Evolutionary conservation across 495 filamentous ascomycete species (phyloP).

Genomic region (Rhizodiscina lignyota): DNA sequence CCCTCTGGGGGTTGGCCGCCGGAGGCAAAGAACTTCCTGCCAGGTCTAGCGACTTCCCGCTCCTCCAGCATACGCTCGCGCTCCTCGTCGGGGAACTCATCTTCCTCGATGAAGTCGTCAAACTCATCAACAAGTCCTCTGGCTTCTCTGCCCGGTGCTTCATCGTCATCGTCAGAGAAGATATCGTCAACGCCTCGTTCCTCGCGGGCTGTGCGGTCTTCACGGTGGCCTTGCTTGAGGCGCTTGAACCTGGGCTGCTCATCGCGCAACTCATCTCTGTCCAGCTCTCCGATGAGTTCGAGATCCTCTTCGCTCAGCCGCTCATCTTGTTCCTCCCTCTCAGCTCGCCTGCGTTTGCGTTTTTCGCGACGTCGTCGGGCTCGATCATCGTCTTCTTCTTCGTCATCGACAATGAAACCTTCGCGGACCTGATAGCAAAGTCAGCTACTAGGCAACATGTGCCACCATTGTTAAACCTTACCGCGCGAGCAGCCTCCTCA

Average conservation of each 20-base stretch:
- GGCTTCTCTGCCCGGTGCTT: conserved; percentile 28
- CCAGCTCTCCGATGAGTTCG: conserved; percentile 65
- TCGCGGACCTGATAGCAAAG: conserved; percentile 48
- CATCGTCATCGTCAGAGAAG: conserved; percentile 90
- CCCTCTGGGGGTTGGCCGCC: conserved; percentile 37
- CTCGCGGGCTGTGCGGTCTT: conserved; percentile 39
- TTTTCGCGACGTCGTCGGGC: conserved; percentile 42
- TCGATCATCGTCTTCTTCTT: conserved; percentile 55
- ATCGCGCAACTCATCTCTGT: not conserved
- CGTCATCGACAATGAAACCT: conserved; percentile 92
- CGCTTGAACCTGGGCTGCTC: conserved; percentile 78
- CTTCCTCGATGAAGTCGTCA: conserved; percentile 94
- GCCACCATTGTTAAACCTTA: conserved; percentile 18
- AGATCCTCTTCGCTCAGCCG: conserved; percentile 89
- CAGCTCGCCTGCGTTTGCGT: conserved; percentile 52
- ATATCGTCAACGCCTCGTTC: conserved; percentile 70
- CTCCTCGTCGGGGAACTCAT: conserved; percentile 80
- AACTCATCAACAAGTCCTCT: conserved; percentile 64
- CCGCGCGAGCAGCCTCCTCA: conserved; percentile 48
- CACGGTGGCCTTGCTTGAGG: conserved; percentile 79
- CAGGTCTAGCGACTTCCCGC: conserved; percentile 61
- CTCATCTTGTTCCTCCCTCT: conserved; percentile 73
- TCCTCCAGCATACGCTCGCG: conserved; percentile 65
- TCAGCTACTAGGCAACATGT: not conserved
- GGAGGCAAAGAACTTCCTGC: conserved; percentile 45